A percentile compares a stretch with the other conserved stretches of the same genome.
Evolutionary conservation across 2,329 filamentous ascomycete genomes (phyloP).

Genomic region (Colletotrichum sp.): DNA sequence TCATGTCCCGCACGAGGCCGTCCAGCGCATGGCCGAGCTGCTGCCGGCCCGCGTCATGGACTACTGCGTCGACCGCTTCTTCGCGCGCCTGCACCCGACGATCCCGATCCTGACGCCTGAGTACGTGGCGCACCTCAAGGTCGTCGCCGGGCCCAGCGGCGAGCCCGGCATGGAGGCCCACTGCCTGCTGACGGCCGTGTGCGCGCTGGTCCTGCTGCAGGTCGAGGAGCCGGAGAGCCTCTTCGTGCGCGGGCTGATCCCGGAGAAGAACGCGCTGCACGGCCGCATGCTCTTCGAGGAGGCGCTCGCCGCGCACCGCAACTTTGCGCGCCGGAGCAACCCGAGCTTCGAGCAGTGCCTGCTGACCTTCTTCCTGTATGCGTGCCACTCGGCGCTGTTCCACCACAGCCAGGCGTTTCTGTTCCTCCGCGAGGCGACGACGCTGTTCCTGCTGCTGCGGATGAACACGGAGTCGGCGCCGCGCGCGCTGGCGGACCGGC

Average conservation of each 20-base stretch:
- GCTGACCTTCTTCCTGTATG: conserved; percentile 48
- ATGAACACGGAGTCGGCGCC: conserved; percentile 29
- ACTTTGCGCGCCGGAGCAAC: conserved; percentile 34
- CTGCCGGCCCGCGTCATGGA: conserved; percentile 37
- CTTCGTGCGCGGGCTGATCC: conserved; percentile 34
- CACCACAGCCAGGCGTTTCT: conserved; percentile 49
- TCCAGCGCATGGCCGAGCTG: conserved; percentile 36
- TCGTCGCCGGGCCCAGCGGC: conserved; percentile 20
- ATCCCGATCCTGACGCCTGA: conserved; percentile 46
- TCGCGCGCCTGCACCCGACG: conserved; percentile 42
- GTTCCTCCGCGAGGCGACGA: conserved; percentile 48
- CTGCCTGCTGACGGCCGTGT: conserved; percentile 42
- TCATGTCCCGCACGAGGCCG: conserved; percentile 27
- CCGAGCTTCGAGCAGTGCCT: conserved; percentile 44
- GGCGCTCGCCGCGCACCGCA: conserved; percentile 37
- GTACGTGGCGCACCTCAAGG: conserved; percentile 37
- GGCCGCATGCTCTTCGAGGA: conserved; percentile 42
- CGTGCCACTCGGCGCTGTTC: conserved; percentile 44
- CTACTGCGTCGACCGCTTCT: conserved; percentile 43
- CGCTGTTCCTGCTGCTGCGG: conserved; percentile 39
- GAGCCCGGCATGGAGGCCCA: conserved; percentile 37
- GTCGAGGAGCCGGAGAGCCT: conserved; percentile 39
- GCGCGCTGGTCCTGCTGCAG: conserved; percentile 45
- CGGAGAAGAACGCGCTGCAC: conserved; percentile 40
- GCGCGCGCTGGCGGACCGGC: conserved; percentile 32